Evolutionary conservation across 2,329 filamentous ascomycete genomes (phyloP).

Genomic region (Aspergillus nomiae): DNA sequence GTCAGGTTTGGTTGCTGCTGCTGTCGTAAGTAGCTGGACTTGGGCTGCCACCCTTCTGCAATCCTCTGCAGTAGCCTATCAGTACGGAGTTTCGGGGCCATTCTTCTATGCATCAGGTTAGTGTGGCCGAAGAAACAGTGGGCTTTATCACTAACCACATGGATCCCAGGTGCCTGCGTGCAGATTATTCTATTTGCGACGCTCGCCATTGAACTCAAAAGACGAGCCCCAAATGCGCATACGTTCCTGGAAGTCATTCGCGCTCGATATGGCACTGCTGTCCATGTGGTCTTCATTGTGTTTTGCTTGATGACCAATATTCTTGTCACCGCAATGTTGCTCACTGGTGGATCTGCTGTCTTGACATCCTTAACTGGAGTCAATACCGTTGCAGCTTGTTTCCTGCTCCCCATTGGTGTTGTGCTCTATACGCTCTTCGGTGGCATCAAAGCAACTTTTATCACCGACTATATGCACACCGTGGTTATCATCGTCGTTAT

Average conservation of each 20-base stretch:
- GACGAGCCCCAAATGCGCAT: constrained; percentile 83
- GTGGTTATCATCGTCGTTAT: constrained; percentile 76
- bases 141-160: background rate
- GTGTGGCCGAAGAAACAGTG: constrained; percentile 19
- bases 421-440: constrained; percentile 74
- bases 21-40: constrained; percentile 92
- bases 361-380: constrained; percentile 72
- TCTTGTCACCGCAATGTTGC: constrained; percentile 83
- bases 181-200: constrained; percentile 90
- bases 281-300: constrained; percentile 77
- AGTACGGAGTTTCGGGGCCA: constrained; percentile 69
- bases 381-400: constrained; percentile 78
- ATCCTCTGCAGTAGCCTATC: constrained; percentile 78
- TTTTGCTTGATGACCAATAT: constrained; percentile 86
- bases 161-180: constrained; percentile 65
- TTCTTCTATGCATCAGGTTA: constrained; percentile 67
- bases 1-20: constrained; percentile 81
- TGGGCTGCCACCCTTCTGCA: constrained; percentile 86
- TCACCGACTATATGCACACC: constrained; percentile 85
- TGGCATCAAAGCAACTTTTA: constrained; percentile 83
- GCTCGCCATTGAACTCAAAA: constrained; percentile 85
- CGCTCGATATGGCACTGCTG: constrained; percentile 72
- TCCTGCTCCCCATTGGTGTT: constrained; percentile 78
- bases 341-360: constrained; percentile 81
- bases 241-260: constrained; percentile 80